phyloP scores from a whole-genome alignment of 495 filamentous ascomycete genomes.

The Jackrogersella multiformis region DNA sequence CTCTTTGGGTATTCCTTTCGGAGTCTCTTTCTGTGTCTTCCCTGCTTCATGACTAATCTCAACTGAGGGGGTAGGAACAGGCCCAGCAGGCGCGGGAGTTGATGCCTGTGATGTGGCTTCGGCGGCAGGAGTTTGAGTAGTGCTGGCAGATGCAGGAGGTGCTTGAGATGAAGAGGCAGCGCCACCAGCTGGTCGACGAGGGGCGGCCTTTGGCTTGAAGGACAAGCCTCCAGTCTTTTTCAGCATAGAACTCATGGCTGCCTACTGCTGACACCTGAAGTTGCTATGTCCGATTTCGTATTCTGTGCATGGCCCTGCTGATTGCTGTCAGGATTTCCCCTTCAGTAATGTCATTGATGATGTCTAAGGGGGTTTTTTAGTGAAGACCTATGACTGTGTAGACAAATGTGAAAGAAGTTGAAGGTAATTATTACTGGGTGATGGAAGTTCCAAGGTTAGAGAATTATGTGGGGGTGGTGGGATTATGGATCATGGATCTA shows the following conservation, averaged over 20 bases:
- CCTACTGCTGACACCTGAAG: constrained; percentile 27
- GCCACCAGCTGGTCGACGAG: constrained; percentile 35
- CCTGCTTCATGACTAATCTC: constrained; percentile 15
- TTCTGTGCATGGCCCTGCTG: constrained; percentile 23
- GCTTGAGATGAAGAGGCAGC: constrained; percentile 33
- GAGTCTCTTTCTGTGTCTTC: background rate
- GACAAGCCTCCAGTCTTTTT: constrained; percentile 55
- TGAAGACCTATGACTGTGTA: background rate
- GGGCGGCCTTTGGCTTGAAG: constrained; percentile 55
- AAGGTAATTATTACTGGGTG: background rate
- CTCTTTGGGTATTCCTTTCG: constrained; percentile 17
- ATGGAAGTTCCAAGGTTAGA: background rate
- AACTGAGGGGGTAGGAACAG: constrained; percentile 21
- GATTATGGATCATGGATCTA: constrained; percentile 21
- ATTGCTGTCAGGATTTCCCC: background rate
- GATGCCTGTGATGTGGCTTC: constrained; percentile 30
- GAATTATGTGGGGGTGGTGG: constrained; percentile 36
- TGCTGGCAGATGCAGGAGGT: constrained; percentile 19
- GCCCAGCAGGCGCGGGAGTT: constrained; percentile 25
- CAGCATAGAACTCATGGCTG: constrained; percentile 54
- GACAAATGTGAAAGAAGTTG: constrained; percentile 1
- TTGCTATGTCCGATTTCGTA: constrained; percentile 17
- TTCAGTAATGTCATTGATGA: background rate
- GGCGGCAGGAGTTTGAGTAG: constrained; percentile 25
- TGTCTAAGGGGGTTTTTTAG: background rate